Evolutionary conservation across 441 rosid species (phyloP).

Genomic region (Viola pubescens): DNA sequence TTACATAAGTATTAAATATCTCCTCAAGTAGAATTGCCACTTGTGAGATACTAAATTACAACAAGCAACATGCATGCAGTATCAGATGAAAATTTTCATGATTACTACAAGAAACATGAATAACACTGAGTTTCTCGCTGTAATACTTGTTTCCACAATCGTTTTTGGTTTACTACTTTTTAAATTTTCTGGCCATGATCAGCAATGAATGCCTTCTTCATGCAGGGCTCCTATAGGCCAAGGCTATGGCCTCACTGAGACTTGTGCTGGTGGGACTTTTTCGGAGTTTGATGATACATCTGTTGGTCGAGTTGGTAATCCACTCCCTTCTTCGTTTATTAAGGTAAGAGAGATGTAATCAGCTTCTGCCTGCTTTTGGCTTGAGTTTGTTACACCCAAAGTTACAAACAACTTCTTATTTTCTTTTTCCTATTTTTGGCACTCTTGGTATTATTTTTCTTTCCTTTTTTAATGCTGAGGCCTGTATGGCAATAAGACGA

Average conservation of each 20-base stretch:
- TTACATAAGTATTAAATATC: too few relatives aligned
- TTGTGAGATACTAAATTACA: neutral
- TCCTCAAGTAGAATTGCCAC: neutral
- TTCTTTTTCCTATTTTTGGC: too few relatives aligned
- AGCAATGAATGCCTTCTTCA: slow-evolving; percentile 18
- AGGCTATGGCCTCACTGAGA: slow-evolving; percentile 98
- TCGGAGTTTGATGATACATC: slow-evolving; percentile 93
- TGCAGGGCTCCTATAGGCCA: slow-evolving; percentile 93
- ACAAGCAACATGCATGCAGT: neutral
- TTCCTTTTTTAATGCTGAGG: too few relatives aligned
- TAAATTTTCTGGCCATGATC: neutral
- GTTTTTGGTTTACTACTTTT: too few relatives aligned
- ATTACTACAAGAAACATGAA: slow-evolving; percentile 1
- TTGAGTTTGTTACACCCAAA: too few relatives aligned
- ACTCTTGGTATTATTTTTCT: too few relatives aligned
- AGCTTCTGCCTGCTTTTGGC: too few relatives aligned
- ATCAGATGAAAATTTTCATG: neutral
- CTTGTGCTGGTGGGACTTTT: slow-evolving; percentile 96
- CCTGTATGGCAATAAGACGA: too few relatives aligned
- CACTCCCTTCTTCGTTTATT: slow-evolving; percentile 82
- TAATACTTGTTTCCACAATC: too few relatives aligned
- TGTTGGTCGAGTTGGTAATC: slow-evolving; percentile 96
- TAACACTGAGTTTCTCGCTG: too few relatives aligned
- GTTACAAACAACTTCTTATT: too few relatives aligned
- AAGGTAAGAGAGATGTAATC: slow-evolving; percentile 43